Percentiles rank a stretch among this genome's conserved stretches.
phyloP scores from a whole-genome alignment of 2,329 filamentous ascomycete species.

The Zasmidium cellare region DNA sequence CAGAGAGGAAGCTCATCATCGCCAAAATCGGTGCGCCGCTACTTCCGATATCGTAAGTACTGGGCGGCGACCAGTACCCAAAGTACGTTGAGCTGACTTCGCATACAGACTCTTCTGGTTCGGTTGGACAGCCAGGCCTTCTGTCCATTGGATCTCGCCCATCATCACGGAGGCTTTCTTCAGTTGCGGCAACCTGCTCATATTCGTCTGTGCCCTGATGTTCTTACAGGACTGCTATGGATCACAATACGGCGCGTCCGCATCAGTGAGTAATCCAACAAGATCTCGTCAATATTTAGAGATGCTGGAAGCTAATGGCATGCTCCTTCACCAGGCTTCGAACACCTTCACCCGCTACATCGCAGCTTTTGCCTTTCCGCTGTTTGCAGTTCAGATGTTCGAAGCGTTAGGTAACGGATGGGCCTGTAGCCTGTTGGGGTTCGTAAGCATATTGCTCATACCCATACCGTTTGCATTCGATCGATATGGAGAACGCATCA shows the following conservation, averaged over 20 bases:
- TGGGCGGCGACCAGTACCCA: no score
- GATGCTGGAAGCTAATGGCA: background rate
- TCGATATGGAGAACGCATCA: conserved; percentile 34
- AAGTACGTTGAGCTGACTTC: no score
- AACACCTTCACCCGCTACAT: conserved; percentile 58
- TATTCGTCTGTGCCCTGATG: conserved; percentile 37
- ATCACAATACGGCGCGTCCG: conserved; percentile 54
- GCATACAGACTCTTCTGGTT: conserved; percentile 34
- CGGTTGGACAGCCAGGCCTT: conserved; percentile 34
- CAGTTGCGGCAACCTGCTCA: conserved; percentile 38
- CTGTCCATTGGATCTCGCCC: conserved; percentile 39
- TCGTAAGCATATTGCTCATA: conserved; percentile 37
- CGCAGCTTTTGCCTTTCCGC: conserved; percentile 58
- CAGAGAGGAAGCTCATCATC: conserved; percentile 13
- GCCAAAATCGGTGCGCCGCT: conserved; percentile 15
- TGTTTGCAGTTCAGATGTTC: conserved; percentile 48
- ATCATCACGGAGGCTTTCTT: conserved; percentile 34
- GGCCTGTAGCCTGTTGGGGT: conserved; percentile 41
- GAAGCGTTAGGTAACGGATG: conserved; percentile 38
- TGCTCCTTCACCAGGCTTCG: conserved; percentile 43
- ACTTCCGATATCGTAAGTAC: conserved; percentile 7
- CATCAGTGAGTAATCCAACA: conserved; percentile 31
- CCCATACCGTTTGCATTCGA: conserved; percentile 41
- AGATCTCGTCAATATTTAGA: background rate
- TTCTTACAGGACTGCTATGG: conserved; percentile 59